phyloP scores from a whole-genome alignment of 805 yeast genomes.

The Candida taoyuanica region DNA sequence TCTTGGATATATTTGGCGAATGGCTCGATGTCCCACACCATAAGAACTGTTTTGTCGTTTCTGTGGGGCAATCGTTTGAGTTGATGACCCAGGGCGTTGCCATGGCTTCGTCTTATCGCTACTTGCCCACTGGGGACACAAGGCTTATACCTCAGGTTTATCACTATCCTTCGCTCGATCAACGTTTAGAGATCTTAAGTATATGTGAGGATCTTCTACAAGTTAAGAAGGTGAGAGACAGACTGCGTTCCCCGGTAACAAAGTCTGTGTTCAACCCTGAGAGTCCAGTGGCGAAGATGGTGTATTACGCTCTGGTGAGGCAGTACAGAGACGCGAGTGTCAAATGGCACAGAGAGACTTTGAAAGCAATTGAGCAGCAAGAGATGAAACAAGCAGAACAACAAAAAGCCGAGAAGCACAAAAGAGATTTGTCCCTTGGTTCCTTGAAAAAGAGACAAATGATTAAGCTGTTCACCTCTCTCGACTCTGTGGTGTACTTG shows the following conservation, averaged over 20 bases:
- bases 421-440: constrained; percentile 29
- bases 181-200: constrained; percentile 30
- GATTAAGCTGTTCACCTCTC: constrained; percentile 15
- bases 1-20: constrained; percentile 42
- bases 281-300: constrained; percentile 42
- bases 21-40: constrained; percentile 41
- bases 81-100: constrained; percentile 44
- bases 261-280: constrained; percentile 19
- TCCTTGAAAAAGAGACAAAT: constrained; percentile 1
- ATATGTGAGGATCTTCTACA: constrained; percentile 30
- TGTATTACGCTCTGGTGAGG: constrained; percentile 40
- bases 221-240: constrained; percentile 34
- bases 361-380: constrained; percentile 39
- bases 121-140: constrained; percentile 24
- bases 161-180: constrained; percentile 37
- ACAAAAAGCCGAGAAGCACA: constrained; percentile 40
- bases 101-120: constrained; percentile 43
- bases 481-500: constrained; percentile 18
- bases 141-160: constrained; percentile 44
- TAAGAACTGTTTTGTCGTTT: constrained; percentile 38
- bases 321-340: constrained; percentile 44
- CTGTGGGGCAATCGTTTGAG: constrained; percentile 45
- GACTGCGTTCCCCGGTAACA: constrained; percentile 25
- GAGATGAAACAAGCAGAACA: constrained; percentile 33
- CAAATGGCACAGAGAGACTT: constrained; percentile 40